These are phyloP conservation scores for Curvularia spicifera DNA, from an alignment of 2,329 filamentous ascomycete genomes.

Conservation along the genomic window DNA sequence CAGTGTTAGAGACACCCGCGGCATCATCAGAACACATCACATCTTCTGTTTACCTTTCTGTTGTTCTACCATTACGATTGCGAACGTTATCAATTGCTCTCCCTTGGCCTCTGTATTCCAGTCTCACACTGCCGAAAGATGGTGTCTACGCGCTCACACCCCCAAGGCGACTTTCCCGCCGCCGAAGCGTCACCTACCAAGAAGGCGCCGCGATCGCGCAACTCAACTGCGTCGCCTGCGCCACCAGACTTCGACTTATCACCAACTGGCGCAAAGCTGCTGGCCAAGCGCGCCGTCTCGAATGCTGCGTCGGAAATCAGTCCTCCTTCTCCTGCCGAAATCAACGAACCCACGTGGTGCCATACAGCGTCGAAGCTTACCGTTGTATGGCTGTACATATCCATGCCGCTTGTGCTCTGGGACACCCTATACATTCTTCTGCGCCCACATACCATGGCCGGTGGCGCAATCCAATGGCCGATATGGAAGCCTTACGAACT, in stretches of 20 bases:
- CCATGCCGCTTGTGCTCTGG: slow-evolving; percentile 80
- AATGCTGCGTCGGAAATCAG: slow-evolving; percentile 24
- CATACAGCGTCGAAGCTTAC: slow-evolving; percentile 66
- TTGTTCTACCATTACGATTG: not conserved
- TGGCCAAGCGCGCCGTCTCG: slow-evolving; percentile 35
- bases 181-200: slow-evolving; percentile 47
- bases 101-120: not conserved
- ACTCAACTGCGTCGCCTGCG: slow-evolving; percentile 43
- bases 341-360: slow-evolving; percentile 53
- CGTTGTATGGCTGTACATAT: slow-evolving; percentile 75
- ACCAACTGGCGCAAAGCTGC: slow-evolving; percentile 21
- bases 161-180: slow-evolving; percentile 45
- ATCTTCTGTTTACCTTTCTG: not conserved
- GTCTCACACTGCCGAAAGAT: slow-evolving; percentile 25
- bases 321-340: slow-evolving; percentile 31
- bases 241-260: slow-evolving; percentile 31
- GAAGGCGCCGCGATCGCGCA: slow-evolving; percentile 41
- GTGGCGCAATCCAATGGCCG: slow-evolving; percentile 73
- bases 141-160: slow-evolving; percentile 51
- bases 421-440: slow-evolving; percentile 80
- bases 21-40: slow-evolving; percentile 20
- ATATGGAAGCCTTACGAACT: slow-evolving; percentile 80
- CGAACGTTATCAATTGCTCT: not conserved
- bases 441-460: slow-evolving; percentile 81
- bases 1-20: not conserved